phyloP scores from a whole-genome alignment of 306 rosid genomes.

The Vigna hirtella region DNA sequence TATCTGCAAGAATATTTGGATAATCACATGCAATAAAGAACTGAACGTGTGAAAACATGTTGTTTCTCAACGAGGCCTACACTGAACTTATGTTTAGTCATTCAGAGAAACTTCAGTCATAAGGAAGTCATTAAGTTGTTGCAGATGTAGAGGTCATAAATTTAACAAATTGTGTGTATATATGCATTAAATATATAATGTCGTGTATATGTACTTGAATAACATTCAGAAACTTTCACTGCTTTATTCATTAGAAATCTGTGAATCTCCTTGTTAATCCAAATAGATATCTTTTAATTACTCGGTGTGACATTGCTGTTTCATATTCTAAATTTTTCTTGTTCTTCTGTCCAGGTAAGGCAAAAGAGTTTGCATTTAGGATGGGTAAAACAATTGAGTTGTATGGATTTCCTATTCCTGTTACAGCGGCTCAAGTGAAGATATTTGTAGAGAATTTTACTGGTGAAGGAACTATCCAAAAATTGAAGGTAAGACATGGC shows the following conservation, averaged over 20 bases:
- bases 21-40: background rate
- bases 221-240: background rate
- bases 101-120: background rate
- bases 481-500: conserved; percentile 56
- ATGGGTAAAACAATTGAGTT: conserved; percentile 78
- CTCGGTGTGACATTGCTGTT: background rate
- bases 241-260: background rate
- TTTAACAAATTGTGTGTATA: too few species aligned
- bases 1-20: background rate
- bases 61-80: conserved; percentile 5
- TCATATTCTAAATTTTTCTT: background rate
- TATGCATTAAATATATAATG: too few species aligned
- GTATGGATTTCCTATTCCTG: conserved; percentile 64
- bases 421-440: conserved; percentile 41
- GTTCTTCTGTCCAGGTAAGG: conserved; percentile 37
- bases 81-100: background rate
- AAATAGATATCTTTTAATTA: conserved; percentile 16
- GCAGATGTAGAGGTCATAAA: too few species aligned
- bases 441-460: conserved; percentile 57
- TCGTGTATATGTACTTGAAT: background rate
- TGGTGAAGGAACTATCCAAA: conserved; percentile 65
- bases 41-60: background rate
- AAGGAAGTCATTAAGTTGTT: background rate
- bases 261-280: conserved; percentile 18
- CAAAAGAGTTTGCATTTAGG: conserved; percentile 17